A percentile compares a stretch with the other conserved stretches of the same genome.
These are phyloP conservation scores for Cryphonectria nitschkei DNA, from an alignment of 2,329 filamentous ascomycete species.

Conservation along the genomic window DNA sequence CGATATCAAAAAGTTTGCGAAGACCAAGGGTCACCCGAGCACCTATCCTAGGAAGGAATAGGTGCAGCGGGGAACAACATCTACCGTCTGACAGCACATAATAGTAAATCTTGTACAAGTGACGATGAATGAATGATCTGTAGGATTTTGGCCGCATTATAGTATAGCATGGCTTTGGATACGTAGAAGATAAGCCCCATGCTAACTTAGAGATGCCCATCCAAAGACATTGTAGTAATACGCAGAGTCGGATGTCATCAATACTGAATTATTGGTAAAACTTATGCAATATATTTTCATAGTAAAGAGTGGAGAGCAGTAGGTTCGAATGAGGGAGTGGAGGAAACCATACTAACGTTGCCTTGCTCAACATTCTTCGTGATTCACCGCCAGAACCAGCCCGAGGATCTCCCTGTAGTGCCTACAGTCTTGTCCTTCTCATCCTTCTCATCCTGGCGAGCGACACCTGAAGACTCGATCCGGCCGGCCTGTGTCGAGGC, in stretches of 20 bases:
- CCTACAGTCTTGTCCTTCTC: conserved; percentile 24
- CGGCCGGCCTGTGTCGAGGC: background rate
- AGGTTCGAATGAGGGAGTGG: background rate
- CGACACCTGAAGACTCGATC: background rate
- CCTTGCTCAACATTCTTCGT: background rate
- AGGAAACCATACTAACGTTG: background rate
- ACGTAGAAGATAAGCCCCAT: background rate
- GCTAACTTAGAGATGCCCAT: background rate
- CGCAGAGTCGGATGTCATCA: background rate
- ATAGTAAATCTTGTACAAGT: background rate
- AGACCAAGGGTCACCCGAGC: conserved; percentile 61
- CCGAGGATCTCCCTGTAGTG: conserved; percentile 17
- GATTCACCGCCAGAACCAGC: conserved; percentile 32
- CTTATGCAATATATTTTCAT: background rate
- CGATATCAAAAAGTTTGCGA: conserved; percentile 60
- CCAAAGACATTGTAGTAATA: background rate
- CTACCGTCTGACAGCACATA: background rate
- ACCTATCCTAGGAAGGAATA: conserved; percentile 46
- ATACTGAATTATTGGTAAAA: background rate
- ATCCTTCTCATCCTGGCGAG: conserved; percentile 24
- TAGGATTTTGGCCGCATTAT: background rate
- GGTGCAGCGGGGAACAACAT: background rate
- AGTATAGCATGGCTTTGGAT: background rate
- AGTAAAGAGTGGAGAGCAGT: background rate
- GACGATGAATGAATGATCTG: background rate